Evolutionary conservation across 441 rosid species (phyloP).

Genomic region (Gossypium aridum): DNA sequence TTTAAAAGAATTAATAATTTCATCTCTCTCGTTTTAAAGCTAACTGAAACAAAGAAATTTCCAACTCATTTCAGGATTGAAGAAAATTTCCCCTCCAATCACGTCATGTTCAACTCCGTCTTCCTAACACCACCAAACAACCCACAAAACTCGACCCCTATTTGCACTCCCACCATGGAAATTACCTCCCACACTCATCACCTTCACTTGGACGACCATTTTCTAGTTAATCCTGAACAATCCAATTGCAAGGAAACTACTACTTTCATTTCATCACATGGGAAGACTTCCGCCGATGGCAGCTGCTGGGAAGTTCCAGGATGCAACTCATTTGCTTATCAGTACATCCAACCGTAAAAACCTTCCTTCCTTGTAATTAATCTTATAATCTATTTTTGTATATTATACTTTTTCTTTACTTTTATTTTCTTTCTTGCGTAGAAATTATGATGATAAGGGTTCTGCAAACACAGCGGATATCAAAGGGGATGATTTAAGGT

Average conservation of each 20-base stretch:
- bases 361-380: background rate
- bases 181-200: background rate
- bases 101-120: background rate
- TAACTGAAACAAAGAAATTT: background rate
- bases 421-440: background rate
- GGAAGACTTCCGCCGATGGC: background rate
- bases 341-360: background rate
- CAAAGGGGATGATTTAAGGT: background rate
- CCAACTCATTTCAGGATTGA: background rate
- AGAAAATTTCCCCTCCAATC: background rate
- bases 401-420: background rate
- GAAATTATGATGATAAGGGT: slow-evolving; percentile 2
- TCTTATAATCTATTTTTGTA: background rate
- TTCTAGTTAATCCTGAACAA: background rate
- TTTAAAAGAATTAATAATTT: background rate
- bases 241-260: background rate
- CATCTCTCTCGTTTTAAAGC: background rate
- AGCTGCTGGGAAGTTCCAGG: background rate
- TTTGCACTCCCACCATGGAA: background rate
- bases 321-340: background rate
- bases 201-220: background rate
- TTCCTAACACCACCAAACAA: background rate
- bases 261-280: background rate
- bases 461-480: background rate
- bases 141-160: background rate